These are phyloP conservation scores for Sphagnum contortum DNA, from an alignment of 225 moss, liverwort and hornwort genomes.

Conservation along the genomic window DNA sequence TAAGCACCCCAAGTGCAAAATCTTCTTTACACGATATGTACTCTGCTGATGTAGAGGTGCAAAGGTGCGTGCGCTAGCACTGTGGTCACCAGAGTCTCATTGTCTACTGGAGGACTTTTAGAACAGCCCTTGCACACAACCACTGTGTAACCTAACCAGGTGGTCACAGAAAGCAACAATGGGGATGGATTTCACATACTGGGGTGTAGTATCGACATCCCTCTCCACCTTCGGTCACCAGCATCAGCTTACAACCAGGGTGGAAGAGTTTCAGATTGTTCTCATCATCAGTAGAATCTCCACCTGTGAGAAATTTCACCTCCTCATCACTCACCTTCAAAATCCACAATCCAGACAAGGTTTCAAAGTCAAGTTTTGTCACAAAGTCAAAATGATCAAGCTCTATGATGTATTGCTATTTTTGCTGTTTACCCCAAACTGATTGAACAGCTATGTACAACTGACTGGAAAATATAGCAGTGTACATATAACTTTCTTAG, in stretches of 20 bases:
- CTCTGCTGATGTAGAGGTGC: no score
- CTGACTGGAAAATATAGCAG: neutral
- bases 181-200: constrained; percentile 4
- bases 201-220: constrained; percentile 46
- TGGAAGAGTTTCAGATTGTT: constrained; percentile 43
- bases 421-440: no score
- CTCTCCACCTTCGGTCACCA: constrained; percentile 42
- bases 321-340: constrained; percentile 49
- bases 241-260: constrained; percentile 44
- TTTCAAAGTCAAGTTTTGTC: neutral
- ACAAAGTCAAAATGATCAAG: no score
- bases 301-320: constrained; percentile 41
- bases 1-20: no score
- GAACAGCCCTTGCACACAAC: no score
- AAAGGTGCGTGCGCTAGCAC: no score
- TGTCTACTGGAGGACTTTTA: no score
- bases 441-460: neutral
- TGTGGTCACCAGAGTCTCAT: no score
- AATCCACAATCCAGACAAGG: neutral
- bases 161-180: neutral
- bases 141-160: neutral
- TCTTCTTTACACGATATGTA: no score
- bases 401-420: no score
- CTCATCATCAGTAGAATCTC: constrained; percentile 26
- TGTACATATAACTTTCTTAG: no score